Evolutionary conservation across 306 rosid species (phyloP), one percentile per base, ranked within the genome.

Genomic region (Pterocarpus santalinus): DNA sequence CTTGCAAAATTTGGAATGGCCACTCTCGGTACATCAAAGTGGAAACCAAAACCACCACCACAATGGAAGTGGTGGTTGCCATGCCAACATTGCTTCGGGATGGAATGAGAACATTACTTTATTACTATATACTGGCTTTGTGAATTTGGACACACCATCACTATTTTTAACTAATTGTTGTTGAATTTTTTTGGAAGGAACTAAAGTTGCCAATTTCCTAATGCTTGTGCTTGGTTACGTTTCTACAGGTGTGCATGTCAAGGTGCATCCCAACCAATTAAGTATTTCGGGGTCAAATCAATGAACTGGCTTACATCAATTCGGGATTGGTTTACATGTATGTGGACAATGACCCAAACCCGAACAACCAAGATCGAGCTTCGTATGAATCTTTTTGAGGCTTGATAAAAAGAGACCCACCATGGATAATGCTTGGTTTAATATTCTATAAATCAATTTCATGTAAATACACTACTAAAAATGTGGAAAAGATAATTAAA

Each of bases 11-110:
- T 71, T 7, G 35, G 55, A 52, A 61, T 69, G 77, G 16, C 81
- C 85, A 73, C 82, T 82, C 55, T 52, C 1, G 2, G 4, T 41
- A 41, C 55, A 72, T 64, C 65, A 65, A 85, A 86, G 85, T 85
- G 91, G 90, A 80, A 77, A 66, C 49, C 66, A 17, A 72, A 86
- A 64, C 78, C 77, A 62, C 81, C 74, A 47, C 76, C 88, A 81
- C 81, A 76, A 75, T 72, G 38, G 49, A 63, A 83, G 66, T 79
- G 77, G 76, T 81, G 72, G 85, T 84, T 84, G 68, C 78, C 79
- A 57, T 76, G 46, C 78, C 57, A 84, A 52, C 67, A 61, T 78
- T 76, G 76, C 84, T 76, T 76, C 14, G 36, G 47, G 43, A n/a
- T 62, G 41, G 57, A 69, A 62, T 39, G 32, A 66, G 47, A 69